Evolutionary conservation across 1,284 basidiomycete genomes (phyloP).

Genomic region (Erythrobasidium hasegawianum): DNA sequence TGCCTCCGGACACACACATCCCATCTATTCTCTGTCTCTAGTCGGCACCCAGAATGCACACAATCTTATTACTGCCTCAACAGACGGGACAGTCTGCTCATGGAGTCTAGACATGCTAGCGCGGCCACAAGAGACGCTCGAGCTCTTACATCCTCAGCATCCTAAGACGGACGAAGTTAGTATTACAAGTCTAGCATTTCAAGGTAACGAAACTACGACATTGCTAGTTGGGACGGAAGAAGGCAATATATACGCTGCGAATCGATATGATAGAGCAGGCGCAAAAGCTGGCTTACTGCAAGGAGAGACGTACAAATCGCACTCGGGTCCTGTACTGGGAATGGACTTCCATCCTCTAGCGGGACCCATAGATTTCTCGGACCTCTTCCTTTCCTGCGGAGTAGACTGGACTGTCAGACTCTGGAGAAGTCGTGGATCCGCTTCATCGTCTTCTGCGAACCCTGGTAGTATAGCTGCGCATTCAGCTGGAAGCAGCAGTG

Average conservation of each 20-base stretch:
- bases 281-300: constrained; percentile 91
- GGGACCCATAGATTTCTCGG: constrained; percentile 88
- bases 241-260: constrained; percentile 90
- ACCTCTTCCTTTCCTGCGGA: constrained; percentile 84
- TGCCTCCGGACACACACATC: constrained; percentile 93
- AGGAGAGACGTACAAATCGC: constrained; percentile 84
- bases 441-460: background rate
- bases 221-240: constrained; percentile 98
- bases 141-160: constrained; percentile 74
- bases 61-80: constrained; percentile 89
- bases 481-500: constrained; percentile 12
- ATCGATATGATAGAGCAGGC: constrained; percentile 92
- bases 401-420: constrained; percentile 96
- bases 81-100: constrained; percentile 92
- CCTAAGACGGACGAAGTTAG: constrained; percentile 94
- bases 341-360: constrained; percentile 85
- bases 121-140: constrained; percentile 90
- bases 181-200: constrained; percentile 86
- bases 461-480: constrained; percentile 4
- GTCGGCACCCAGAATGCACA: constrained; percentile 98
- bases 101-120: constrained; percentile 99
- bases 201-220: constrained; percentile 87
- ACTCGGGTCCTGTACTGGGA: constrained; percentile 88
- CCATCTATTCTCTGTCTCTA: constrained; percentile 95
- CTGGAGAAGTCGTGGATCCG: constrained; percentile 59